Base-by-base conservation (phyloP, 2,329 filamentous ascomycete species). In the Neopestalotiopsis rosae region DNA sequence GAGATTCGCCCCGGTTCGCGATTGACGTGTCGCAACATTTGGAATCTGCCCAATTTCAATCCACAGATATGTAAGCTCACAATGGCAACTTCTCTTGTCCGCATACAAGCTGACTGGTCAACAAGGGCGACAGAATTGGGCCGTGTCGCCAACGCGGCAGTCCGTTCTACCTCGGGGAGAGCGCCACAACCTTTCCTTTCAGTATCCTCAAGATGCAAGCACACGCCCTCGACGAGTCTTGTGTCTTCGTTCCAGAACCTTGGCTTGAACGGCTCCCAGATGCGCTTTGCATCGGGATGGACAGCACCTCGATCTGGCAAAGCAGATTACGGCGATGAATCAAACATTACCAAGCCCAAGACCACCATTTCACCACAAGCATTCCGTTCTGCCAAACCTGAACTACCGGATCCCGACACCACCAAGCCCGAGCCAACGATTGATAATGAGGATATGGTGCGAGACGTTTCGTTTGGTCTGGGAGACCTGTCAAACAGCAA, bases 241-340 rank as follows among this genome's bases (percentile, higher is more conserved):
- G n/a, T 59, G 17, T 57, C 61, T 17, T 45, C 67, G 5, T 42
- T 68, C 5, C 67, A 49, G 24, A 58, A 20, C n/a, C 61, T 67
- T 5, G 61, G 66, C 40, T 12, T 63, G 30, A 56, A 40, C 30
- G 58, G 57, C 59, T 68, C 70, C 4, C 65, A 68, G 58, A n/a
- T 12, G 17, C 68, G 68, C 5, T 45, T 32, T 61, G 30, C 75
- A 30, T 74, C 76, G 6, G 65, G 70, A 7, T 73, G 72, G 28
- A 30, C 72, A 1, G 61, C 68, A 14, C 77, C 72, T 4, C 7
- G 69, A 1, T 24, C 68, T 12, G 65, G 57, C 32, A 59, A 24
- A 14, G 34, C 57, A 10, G 17, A 32, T n/a, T n/a, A 42, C 10
- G 40, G 20, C n/a, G 32, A 58, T 17, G 68, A 67, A 14, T 24